A percentile compares a stretch with the other conserved stretches of the same genome.
phyloP scores from a whole-genome alignment of 2,329 filamentous ascomycete species.

The Arthrobotrys conoides region DNA sequence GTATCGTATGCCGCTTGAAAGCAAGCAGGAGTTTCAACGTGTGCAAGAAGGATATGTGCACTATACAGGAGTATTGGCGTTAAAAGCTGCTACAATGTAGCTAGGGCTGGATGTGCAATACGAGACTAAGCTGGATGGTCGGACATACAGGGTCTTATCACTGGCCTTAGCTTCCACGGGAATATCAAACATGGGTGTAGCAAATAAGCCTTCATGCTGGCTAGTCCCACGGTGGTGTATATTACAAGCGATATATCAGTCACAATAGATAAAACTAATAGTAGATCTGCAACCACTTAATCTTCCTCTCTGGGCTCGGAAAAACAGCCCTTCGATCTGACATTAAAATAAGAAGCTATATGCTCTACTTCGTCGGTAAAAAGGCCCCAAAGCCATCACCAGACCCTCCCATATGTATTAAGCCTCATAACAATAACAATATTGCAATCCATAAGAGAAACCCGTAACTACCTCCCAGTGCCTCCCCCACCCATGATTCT shows the following conservation, averaged over 20 bases:
- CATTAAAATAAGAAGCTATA: neutral
- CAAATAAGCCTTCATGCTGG: no score
- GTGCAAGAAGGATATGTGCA: neutral
- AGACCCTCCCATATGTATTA: neutral
- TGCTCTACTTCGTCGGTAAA: neutral
- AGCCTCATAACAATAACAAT: neutral
- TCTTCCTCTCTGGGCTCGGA: no score
- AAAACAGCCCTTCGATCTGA: no score
- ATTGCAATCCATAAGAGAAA: neutral
- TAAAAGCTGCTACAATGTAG: neutral
- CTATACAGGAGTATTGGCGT: neutral
- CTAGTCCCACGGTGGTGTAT: no score
- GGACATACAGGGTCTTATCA: neutral
- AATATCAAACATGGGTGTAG: neutral
- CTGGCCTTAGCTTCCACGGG: neutral
- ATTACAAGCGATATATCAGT: neutral
- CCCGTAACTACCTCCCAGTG: slow-evolving; percentile 3
- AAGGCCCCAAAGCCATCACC: neutral
- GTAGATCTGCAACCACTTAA: no score
- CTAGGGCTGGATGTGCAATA: no score
- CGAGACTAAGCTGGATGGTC: no score
- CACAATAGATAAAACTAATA: no score
- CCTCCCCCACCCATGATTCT: slow-evolving; percentile 24
- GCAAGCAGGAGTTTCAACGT: neutral
- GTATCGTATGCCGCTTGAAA: neutral